Conservation (phyloP, 805 yeast genomes). For the Candida berthetii region DNA sequence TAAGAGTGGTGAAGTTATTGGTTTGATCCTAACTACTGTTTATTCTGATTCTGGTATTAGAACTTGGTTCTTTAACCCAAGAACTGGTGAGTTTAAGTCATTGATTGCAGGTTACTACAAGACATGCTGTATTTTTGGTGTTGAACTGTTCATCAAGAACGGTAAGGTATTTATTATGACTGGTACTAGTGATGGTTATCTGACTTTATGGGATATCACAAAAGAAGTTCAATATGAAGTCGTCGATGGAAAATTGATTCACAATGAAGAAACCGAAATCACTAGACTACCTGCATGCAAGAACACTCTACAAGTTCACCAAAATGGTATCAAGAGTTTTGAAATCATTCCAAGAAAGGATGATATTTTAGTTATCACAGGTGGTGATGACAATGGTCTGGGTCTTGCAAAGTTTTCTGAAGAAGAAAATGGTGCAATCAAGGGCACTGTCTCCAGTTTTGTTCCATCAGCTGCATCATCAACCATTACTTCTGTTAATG, state of each 20-base stretch:
- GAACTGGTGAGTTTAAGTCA: constrained; percentile 31
- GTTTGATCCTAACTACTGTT: constrained; percentile 57
- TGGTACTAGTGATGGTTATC: constrained; percentile 81
- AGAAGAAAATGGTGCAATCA: constrained; percentile 10
- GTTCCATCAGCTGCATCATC: constrained; percentile 71
- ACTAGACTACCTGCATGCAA: constrained; percentile 22
- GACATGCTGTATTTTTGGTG: constrained; percentile 73
- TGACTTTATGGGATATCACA: constrained; percentile 56
- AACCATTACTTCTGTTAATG: constrained; percentile 65
- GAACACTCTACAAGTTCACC: constrained; percentile 57
- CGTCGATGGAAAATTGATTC: constrained; percentile 5
- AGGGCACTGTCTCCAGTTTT: constrained; percentile 24
- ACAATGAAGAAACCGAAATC: not conserved
- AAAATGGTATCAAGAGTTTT: constrained; percentile 77
- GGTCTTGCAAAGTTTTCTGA: constrained; percentile 32
- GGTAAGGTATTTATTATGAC: constrained; percentile 34
- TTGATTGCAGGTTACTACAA: constrained; percentile 48
- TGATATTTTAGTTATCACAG: constrained; percentile 46
- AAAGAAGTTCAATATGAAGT: constrained; percentile 15
- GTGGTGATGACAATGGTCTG: constrained; percentile 91
- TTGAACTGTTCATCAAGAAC: constrained; percentile 33
- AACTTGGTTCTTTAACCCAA: constrained; percentile 47
- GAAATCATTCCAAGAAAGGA: constrained; percentile 18
- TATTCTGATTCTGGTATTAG: constrained; percentile 82
- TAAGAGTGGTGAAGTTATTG: constrained; percentile 21